Conservation (phyloP, 2,329 filamentous ascomycete genomes). For the Trichophyton benhamiae region DNA sequence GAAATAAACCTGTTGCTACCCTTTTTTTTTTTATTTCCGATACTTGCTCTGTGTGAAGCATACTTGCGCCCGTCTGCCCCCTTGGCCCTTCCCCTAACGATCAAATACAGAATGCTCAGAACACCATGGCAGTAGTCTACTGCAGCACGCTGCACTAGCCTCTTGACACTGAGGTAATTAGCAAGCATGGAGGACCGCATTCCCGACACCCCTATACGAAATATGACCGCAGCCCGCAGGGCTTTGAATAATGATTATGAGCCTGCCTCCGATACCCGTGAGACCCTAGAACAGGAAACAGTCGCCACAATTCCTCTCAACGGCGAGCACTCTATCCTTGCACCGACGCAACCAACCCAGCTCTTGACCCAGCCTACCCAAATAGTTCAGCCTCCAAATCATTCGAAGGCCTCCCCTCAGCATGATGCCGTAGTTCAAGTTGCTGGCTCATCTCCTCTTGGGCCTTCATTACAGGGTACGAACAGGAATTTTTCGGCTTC, state of each 20-base stretch:
- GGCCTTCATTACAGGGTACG: slow-evolving; percentile 34
- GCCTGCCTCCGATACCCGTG: neutral
- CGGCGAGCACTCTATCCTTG: slow-evolving; percentile 11
- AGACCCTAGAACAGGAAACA: slow-evolving; percentile 34
- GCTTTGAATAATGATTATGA: neutral
- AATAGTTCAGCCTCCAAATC: slow-evolving; percentile 31
- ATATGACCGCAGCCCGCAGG: neutral
- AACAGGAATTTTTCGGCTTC: slow-evolving; percentile 39
- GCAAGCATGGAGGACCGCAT: slow-evolving; percentile 28
- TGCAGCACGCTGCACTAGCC: neutral
- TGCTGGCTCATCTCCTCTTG: slow-evolving; percentile 72
- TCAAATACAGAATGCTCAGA: neutral
- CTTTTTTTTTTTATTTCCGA: neutral
- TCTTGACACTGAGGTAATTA: neutral
- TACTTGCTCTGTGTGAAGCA: neutral
- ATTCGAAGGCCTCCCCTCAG: slow-evolving; percentile 22
- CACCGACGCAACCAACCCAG: slow-evolving; percentile 40
- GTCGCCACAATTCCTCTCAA: slow-evolving; percentile 37
- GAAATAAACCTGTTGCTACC: neutral
- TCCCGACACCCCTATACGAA: neutral
- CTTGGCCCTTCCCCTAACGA: neutral
- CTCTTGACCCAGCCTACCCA: slow-evolving; percentile 50
- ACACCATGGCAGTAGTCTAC: neutral
- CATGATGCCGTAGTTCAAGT: slow-evolving; percentile 53
- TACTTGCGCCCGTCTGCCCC: neutral